phyloP scores from a whole-genome alignment of 305 asterid species.

The Fraxinus baroniana region DNA sequence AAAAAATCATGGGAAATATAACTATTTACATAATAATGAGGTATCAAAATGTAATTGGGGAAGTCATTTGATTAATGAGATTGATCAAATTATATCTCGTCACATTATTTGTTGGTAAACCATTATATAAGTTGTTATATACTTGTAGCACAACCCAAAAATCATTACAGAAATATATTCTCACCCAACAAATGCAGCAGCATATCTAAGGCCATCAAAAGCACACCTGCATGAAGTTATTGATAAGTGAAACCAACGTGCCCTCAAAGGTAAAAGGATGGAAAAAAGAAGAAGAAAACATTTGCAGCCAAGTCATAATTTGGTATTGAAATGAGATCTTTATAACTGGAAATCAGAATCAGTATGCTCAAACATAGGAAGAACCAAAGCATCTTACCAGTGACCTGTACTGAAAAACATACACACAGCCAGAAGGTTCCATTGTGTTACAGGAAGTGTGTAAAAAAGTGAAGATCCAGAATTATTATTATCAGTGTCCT shows the following conservation, averaged over 20 bases:
- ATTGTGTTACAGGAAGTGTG: slow-evolving; percentile 69
- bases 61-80: no score
- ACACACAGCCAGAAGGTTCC: slow-evolving; percentile 80
- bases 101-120: no score
- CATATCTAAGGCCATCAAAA: slow-evolving; percentile 94
- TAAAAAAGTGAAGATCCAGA: slow-evolving; percentile 46
- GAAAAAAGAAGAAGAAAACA: neutral
- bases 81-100: no score
- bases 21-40: no score
- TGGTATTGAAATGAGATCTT: slow-evolving; percentile 1
- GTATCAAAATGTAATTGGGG: no score
- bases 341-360: neutral
- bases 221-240: slow-evolving; percentile 66
- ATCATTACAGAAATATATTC: slow-evolving; percentile 17
- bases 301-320: slow-evolving; percentile 7
- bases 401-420: slow-evolving; percentile 93
- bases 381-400: slow-evolving; percentile 51
- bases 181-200: slow-evolving; percentile 93
- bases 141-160: no score
- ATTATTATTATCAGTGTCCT: slow-evolving; percentile 30
- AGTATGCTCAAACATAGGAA: slow-evolving; percentile 10
- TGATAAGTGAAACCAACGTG: slow-evolving; percentile 23
- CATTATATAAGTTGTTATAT: no score
- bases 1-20: neutral
- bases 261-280: slow-evolving; percentile 3